Evolutionary conservation across 78 protist genomes (phyloP).

Genomic region (Parvularia atlantis): DNA sequence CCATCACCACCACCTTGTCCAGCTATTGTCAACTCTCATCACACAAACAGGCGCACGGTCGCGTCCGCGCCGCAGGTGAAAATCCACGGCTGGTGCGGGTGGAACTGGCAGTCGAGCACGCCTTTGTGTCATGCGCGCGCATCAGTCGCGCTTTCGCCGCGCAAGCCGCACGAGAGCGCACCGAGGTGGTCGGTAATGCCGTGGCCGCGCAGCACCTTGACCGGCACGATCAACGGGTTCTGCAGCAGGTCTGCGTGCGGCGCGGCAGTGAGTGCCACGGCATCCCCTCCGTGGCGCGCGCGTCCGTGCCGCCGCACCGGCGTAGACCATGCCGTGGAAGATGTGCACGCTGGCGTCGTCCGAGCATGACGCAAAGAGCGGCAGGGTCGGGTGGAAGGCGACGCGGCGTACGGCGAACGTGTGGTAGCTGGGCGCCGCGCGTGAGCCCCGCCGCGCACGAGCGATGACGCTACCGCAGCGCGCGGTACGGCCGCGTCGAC

Average conservation of each 20-base stretch:
- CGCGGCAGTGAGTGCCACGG: too few species aligned
- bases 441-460: background rate
- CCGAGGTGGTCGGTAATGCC: slow-evolving; percentile 16
- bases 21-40: too few species aligned
- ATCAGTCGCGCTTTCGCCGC: background rate
- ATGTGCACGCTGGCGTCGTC: slow-evolving; percentile 84
- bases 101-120: slow-evolving; percentile 73
- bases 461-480: slow-evolving; percentile 28
- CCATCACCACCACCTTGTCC: too few species aligned
- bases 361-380: slow-evolving; percentile 83
- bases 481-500: slow-evolving; percentile 73
- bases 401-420: slow-evolving; percentile 75
- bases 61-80: slow-evolving; percentile 83
- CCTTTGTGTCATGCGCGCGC: slow-evolving; percentile 27
- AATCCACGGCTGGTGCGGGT: slow-evolving; percentile 95
- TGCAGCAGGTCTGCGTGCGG: slow-evolving; percentile 74
- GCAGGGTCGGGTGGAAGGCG: slow-evolving; percentile 67
- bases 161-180: background rate
- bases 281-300: slow-evolving; percentile 61
- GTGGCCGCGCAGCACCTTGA: slow-evolving; percentile 76
- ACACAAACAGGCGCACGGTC: slow-evolving; percentile 44
- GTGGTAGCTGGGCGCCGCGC: slow-evolving; percentile 49
- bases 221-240: slow-evolving; percentile 91
- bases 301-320: background rate
- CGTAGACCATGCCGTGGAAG: slow-evolving; percentile 72